Percentiles rank a stretch among this genome's conserved stretches.
Evolutionary conservation across 805 yeast species (phyloP).

Genomic region (Ogataea philodendri): DNA sequence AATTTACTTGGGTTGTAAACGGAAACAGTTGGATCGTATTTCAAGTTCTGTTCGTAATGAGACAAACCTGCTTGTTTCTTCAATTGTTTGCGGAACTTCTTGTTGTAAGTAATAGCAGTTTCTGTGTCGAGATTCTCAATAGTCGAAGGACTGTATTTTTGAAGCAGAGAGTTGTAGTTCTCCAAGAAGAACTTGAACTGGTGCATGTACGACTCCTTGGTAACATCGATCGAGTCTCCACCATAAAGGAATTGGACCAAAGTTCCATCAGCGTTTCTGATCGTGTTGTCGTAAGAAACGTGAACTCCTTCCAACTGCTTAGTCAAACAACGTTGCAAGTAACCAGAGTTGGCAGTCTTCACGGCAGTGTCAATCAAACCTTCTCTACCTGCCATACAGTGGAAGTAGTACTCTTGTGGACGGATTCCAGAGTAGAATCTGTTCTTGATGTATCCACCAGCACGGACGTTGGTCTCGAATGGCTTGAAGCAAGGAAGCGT

Average conservation of each 20-base stretch:
- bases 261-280: slow-evolving; percentile 93
- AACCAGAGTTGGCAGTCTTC: slow-evolving; percentile 97
- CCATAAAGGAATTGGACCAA: slow-evolving; percentile 94
- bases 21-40: slow-evolving; percentile 87
- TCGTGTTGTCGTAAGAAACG: slow-evolving; percentile 89
- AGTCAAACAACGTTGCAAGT: slow-evolving; percentile 96
- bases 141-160: slow-evolving; percentile 82
- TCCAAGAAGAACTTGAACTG: slow-evolving; percentile 92
- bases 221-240: slow-evolving; percentile 94
- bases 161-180: slow-evolving; percentile 81
- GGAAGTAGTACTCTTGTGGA: slow-evolving; percentile 99
- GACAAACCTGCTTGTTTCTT: slow-evolving; percentile 63
- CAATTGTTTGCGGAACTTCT: slow-evolving; percentile 72
- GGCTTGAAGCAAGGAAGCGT: slow-evolving; percentile 96
- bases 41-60: slow-evolving; percentile 57
- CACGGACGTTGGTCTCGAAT: slow-evolving; percentile 93
- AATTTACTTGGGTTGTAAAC: slow-evolving; percentile 85
- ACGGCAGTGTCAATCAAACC: slow-evolving; percentile 99
- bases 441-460: slow-evolving; percentile 97
- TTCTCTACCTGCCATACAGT: slow-evolving; percentile 99
- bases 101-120: slow-evolving; percentile 73
- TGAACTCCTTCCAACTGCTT: slow-evolving; percentile 98
- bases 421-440: slow-evolving; percentile 96
- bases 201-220: slow-evolving; percentile 90
- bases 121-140: slow-evolving; percentile 79